Evolutionary conservation across 805 yeast genomes (phyloP).

Genomic region (Wickerhamiella galacta): DNA sequence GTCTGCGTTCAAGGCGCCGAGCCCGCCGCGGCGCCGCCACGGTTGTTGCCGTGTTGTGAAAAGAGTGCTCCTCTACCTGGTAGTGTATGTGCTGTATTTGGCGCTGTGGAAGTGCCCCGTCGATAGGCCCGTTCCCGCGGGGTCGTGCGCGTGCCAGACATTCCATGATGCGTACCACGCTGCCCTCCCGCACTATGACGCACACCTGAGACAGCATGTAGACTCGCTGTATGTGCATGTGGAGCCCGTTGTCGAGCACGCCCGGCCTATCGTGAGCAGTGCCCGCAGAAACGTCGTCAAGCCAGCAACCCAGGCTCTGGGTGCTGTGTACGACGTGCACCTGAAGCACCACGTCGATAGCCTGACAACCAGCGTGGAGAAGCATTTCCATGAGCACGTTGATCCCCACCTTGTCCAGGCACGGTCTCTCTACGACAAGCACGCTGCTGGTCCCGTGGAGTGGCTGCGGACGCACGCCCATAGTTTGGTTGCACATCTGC

Average conservation of each 20-base stretch:
- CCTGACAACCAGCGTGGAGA: too few species aligned
- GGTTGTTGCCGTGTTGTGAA: too few species aligned
- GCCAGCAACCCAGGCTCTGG: too few species aligned
- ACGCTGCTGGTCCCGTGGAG: neutral
- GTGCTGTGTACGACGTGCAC: too few species aligned
- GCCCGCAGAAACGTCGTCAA: too few species aligned
- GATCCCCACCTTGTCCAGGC: neutral
- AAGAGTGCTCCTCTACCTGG: too few species aligned
- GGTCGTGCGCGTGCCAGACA: neutral
- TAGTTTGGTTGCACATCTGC: neutral
- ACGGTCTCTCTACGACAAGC: neutral
- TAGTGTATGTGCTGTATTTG: slow-evolving; percentile 4
- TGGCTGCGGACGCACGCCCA: neutral
- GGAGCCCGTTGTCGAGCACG: neutral
- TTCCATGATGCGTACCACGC: neutral
- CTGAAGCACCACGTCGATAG: too few species aligned
- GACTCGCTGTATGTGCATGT: too few species aligned
- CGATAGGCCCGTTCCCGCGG: slow-evolving; percentile 1
- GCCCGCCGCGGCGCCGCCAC: too few species aligned
- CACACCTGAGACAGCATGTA: neutral
- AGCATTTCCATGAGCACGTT: neutral
- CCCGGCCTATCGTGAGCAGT: neutral
- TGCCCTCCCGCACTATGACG: neutral
- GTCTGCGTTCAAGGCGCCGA: too few species aligned
- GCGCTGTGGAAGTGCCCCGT: slow-evolving; percentile 7